Percentiles rank a stretch among this genome's conserved stretches.
phyloP scores from a whole-genome alignment of 2,329 filamentous ascomycete genomes.

The Epicoccum nigrum region DNA sequence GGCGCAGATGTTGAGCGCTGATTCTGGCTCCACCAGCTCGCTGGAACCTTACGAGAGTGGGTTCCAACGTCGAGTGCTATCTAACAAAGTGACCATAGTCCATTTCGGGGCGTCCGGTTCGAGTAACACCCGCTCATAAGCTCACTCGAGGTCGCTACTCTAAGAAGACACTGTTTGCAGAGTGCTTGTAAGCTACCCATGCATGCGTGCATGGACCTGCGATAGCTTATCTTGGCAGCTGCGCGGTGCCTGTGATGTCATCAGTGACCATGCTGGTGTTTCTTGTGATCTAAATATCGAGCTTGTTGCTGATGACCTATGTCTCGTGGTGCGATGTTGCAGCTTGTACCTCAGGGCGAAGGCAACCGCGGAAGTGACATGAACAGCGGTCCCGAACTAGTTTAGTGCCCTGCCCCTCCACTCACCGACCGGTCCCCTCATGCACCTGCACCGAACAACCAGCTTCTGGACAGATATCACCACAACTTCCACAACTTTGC shows the following conservation, averaged over 20 bases:
- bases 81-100: no score
- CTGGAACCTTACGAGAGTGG: no score
- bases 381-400: constrained; percentile 2
- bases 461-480: not conserved
- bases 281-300: not conserved
- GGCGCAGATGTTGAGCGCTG: not conserved
- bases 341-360: constrained; percentile 7
- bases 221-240: not conserved
- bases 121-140: no score
- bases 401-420: constrained; percentile 9
- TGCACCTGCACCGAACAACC: not conserved
- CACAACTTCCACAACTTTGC: not conserved
- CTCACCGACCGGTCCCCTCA: not conserved
- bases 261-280: not conserved
- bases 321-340: constrained; percentile 6
- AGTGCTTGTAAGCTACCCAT: not conserved
- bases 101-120: no score
- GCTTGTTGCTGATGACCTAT: not conserved
- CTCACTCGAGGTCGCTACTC: no score
- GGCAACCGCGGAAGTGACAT: not conserved
- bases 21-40: no score
- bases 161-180: no score
- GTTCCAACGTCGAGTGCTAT: no score
- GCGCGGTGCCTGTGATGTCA: not conserved
- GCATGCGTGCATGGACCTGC: not conserved